A percentile compares a stretch with the other conserved stretches of the same genome.
Conservation (phyloP, 106 monocot genomes). For the Platanthera guangdongensis region DNA sequence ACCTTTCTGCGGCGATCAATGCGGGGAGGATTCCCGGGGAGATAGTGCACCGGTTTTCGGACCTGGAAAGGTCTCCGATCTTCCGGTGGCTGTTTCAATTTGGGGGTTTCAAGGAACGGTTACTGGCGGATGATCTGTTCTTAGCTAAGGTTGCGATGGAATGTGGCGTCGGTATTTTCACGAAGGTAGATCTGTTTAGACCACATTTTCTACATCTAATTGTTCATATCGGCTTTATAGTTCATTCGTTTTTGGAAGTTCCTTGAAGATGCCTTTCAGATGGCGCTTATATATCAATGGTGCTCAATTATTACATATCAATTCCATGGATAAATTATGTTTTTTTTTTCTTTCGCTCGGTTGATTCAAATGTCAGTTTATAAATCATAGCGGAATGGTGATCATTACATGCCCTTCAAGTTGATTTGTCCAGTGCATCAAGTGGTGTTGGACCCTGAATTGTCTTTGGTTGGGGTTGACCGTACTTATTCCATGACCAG, state of each 20-base stretch:
- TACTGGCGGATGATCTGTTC: slow-evolving; percentile 79
- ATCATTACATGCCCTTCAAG: not conserved
- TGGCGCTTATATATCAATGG: not conserved
- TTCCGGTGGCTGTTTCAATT: slow-evolving; percentile 73
- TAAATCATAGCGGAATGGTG: not conserved
- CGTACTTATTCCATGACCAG: too few relatives aligned
- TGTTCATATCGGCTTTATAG: not conserved
- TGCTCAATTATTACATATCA: not conserved
- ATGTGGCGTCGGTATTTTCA: slow-evolving; percentile 79
- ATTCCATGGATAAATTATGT: not conserved
- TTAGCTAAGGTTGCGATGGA: slow-evolving; percentile 76
- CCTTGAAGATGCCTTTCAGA: not conserved
- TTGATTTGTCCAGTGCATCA: not conserved
- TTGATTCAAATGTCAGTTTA: not conserved
- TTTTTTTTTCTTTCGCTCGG: not conserved
- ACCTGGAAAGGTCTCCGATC: slow-evolving; percentile 50
- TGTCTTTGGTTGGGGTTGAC: too few relatives aligned
- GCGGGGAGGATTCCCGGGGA: slow-evolving; percentile 45
- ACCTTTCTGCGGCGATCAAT: slow-evolving; percentile 50
- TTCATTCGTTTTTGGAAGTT: not conserved
- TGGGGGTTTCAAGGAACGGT: slow-evolving; percentile 71
- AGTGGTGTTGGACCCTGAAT: too few relatives aligned
- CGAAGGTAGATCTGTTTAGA: slow-evolving; percentile 35
- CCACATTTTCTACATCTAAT: not conserved
- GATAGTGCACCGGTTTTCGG: slow-evolving; percentile 43